Conservation (phyloP, 768 basidiomycete species). For the Scleroderma citrinum region DNA sequence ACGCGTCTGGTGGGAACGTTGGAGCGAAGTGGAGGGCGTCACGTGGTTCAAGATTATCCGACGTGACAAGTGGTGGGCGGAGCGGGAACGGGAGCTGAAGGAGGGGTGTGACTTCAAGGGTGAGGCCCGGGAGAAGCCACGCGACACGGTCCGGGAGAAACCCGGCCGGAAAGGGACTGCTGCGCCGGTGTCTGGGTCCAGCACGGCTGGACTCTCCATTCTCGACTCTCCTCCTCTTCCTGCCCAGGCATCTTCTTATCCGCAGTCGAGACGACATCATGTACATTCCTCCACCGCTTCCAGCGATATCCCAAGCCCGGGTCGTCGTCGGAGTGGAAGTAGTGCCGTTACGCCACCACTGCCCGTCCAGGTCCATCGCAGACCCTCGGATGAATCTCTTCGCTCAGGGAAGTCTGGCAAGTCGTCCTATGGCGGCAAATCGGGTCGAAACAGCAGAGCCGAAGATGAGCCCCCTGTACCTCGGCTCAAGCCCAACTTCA, state of each 20-base stretch:
- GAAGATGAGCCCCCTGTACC: conserved; percentile 27
- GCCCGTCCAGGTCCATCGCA: conserved; percentile 20
- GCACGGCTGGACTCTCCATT: not conserved
- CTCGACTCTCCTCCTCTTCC: not conserved
- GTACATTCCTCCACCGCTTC: no score
- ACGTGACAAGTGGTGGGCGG: conserved; percentile 31
- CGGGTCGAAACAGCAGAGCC: conserved; percentile 21
- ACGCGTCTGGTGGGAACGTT: conserved; percentile 64
- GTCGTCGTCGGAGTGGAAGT: conserved; percentile 25
- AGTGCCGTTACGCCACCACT: conserved; percentile 9
- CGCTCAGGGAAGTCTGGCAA: conserved; percentile 34
- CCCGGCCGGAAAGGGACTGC: conserved; percentile 4
- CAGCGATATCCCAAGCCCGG: conserved; percentile 11
- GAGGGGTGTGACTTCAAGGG: conserved; percentile 8
- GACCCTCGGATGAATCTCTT: conserved; percentile 35
- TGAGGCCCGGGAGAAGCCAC: conserved; percentile 5
- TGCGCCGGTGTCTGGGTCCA: not conserved
- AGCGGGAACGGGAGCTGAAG: conserved; percentile 21
- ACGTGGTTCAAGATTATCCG: conserved; percentile 32
- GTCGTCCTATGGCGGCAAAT: conserved; percentile 24
- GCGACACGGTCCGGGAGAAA: conserved; percentile 10
- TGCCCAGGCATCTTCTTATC: not conserved
- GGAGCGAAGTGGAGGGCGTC: conserved; percentile 58
- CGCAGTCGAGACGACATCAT: not conserved
- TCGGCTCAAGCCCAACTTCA: conserved; percentile 24